These are phyloP conservation scores for Lasiodiplodia sp. DNA, from an alignment of 2,329 filamentous ascomycete species.

Conservation along the genomic window DNA sequence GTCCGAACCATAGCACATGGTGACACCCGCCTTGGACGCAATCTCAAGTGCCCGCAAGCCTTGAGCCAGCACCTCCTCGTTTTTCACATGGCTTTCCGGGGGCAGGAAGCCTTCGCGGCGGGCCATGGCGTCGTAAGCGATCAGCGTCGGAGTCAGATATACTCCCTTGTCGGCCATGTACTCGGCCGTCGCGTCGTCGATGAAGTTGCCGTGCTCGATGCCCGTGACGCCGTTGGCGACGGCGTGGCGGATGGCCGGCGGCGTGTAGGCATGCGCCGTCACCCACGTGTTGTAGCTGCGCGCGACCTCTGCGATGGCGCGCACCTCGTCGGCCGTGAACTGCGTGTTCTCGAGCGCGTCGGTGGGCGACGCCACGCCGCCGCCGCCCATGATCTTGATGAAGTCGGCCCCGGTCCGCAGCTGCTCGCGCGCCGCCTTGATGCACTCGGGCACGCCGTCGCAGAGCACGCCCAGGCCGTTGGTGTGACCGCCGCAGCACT, in stretches of 20 bases:
- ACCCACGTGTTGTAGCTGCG: conserved; percentile 60
- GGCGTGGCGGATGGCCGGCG: conserved; percentile 61
- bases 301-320: conserved; percentile 61
- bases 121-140: conserved; percentile 60
- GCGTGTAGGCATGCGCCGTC: conserved; percentile 66
- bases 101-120: conserved; percentile 51
- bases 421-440: conserved; percentile 61
- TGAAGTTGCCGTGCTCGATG: conserved; percentile 68
- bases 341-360: conserved; percentile 63
- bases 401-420: conserved; percentile 65
- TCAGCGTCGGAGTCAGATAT: conserved; percentile 63
- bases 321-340: conserved; percentile 64
- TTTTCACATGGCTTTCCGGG: conserved; percentile 57
- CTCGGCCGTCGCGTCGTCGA: conserved; percentile 63
- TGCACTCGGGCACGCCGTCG: conserved; percentile 64
- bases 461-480: conserved; percentile 54
- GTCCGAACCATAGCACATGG: conserved; percentile 64
- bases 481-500: conserved; percentile 57
- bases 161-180: conserved; percentile 59
- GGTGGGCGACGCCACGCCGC: conserved; percentile 64
- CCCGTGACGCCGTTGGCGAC: conserved; percentile 62
- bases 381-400: conserved; percentile 67
- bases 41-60: conserved; percentile 58
- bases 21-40: conserved; percentile 60
- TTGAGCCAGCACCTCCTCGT: conserved; percentile 56